phyloP scores from a whole-genome alignment of 2,329 filamentous ascomycete species.

The Tolypocladium inflatum region DNA sequence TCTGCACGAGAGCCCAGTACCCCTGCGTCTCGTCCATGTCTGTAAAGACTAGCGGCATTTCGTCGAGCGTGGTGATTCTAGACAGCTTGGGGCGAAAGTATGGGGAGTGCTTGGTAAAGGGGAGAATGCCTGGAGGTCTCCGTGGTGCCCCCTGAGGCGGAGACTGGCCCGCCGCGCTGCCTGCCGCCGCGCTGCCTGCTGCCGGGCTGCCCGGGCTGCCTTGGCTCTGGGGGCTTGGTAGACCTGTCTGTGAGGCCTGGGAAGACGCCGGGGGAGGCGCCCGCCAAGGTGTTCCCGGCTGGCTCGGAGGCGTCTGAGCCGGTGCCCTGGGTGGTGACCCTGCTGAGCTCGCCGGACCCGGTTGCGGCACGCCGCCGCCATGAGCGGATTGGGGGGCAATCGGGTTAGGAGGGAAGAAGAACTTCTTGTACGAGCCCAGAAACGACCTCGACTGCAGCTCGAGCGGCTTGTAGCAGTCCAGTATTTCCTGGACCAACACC shows the following conservation, averaged over 20 bases:
- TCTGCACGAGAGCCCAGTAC: constrained; percentile 28
- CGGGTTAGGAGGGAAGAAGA: constrained; percentile 17
- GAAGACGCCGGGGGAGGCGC: constrained; percentile 2
- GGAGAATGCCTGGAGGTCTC: constrained; percentile 21
- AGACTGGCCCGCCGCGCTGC: constrained; percentile 2
- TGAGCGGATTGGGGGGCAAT: neutral
- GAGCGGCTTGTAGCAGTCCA: constrained; percentile 28
- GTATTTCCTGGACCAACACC: constrained; percentile 25
- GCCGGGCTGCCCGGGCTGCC: constrained; percentile 15
- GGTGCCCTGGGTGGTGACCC: neutral
- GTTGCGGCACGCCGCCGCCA: neutral
- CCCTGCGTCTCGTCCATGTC: constrained; percentile 23
- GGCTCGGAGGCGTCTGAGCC: constrained; percentile 13
- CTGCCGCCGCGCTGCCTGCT: constrained; percentile 1
- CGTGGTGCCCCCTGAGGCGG: constrained; percentile 8
- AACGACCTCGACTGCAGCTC: constrained; percentile 29
- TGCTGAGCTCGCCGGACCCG: neutral
- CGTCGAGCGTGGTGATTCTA: constrained; percentile 18
- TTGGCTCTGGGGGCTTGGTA: constrained; percentile 25
- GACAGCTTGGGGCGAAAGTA: constrained; percentile 24
- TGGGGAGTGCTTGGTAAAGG: constrained; percentile 26
- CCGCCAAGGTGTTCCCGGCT: constrained; percentile 16
- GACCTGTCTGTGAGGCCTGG: constrained; percentile 8
- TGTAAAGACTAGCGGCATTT: constrained; percentile 21
- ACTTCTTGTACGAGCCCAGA: constrained; percentile 26